Base-by-base conservation (phyloP, 2,329 filamentous ascomycete genomes). In the Rhinocladiella mackenziei region DNA sequence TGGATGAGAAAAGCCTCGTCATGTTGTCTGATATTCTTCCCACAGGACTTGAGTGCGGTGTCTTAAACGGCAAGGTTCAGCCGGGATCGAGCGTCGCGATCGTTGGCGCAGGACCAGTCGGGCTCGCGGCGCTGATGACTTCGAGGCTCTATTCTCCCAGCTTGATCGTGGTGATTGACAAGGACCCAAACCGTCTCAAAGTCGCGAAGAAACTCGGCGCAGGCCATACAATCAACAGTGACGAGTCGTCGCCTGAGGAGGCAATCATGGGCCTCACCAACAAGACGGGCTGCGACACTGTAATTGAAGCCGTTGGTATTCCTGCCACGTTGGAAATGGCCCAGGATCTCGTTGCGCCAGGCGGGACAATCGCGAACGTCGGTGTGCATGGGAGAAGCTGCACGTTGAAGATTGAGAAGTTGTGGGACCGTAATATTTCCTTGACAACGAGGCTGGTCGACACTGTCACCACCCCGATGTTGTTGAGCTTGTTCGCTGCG, bases 251-350 rank as follows among this genome's bases (percentile, higher is more conserved):
- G n/a, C 61, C 65, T 0, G 60, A 65, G 3, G 61, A 67, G 7
- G 51, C 56, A 2, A 62, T 77, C 2, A 65, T 64, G 53, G 59
- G 58, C 0, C 50, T 76, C 39, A 77, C 74, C 0, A 68, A 69
- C n/a, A 71, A 68, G 1, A 65, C 70, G 39, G 76, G 76, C 0
- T 78, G 73, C 50, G 76, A 81, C 45, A 65, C 73, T 0, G 76
- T 80, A 1, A 76, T 79, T 37, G 77, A 80, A 57, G 75, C 74
- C 0, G 77, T 80, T 1, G 76, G 76, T 1, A 63, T 75, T 6
- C 73, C 74, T 0, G 65, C 65, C 0, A 78, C 73, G 0, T 78
- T 80, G 55, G 65, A 72, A 11, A 60, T 78, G 30, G 74, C 70
- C 39, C 76, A 80, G 58, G 62, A 70, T 5, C 55, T 81, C 17